Conservation (phyloP, 495 filamentous ascomycete genomes). For the Sphaerosporella brunnea region DNA sequence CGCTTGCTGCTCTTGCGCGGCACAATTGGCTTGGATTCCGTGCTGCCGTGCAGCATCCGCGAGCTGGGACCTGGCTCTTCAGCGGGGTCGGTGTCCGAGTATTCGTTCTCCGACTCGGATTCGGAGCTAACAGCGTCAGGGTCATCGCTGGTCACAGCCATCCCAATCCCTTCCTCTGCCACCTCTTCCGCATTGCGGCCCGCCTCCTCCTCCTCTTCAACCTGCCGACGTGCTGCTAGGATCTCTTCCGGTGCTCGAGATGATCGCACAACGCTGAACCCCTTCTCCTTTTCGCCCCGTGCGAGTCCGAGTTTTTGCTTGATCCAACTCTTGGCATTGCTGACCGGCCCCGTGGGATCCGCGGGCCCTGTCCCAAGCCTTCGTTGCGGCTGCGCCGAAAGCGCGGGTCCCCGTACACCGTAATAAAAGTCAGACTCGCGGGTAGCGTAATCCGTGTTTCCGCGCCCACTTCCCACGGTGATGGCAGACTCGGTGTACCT, state of each 20-base stretch:
- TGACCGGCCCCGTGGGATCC: slow-evolving; percentile 79
- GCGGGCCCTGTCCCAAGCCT: slow-evolving; percentile 85
- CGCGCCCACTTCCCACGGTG: slow-evolving; percentile 25
- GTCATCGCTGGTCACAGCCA: neutral
- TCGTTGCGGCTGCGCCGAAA: slow-evolving; percentile 61
- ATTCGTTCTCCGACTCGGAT: slow-evolving; percentile 17
- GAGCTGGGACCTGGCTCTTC: slow-evolving; percentile 18
- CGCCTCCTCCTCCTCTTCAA: slow-evolving; percentile 10
- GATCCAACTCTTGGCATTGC: slow-evolving; percentile 77
- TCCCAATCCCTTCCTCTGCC: neutral
- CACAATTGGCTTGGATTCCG: slow-evolving; percentile 31
- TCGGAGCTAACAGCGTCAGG: slow-evolving; percentile 29
- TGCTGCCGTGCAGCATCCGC: slow-evolving; percentile 14
- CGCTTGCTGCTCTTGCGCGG: slow-evolving; percentile 49
- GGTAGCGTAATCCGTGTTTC: slow-evolving; percentile 67
- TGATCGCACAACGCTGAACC: slow-evolving; percentile 89
- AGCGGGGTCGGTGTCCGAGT: slow-evolving; percentile 10
- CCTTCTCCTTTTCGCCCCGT: slow-evolving; percentile 72
- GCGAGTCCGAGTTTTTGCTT: slow-evolving; percentile 60
- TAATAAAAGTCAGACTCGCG: slow-evolving; percentile 94
- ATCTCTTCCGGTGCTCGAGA: slow-evolving; percentile 33
- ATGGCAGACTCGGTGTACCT: slow-evolving; percentile 20
- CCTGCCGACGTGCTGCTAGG: slow-evolving; percentile 18
- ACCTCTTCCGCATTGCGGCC: slow-evolving; percentile 11
- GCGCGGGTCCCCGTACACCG: slow-evolving; percentile 70